phyloP scores from a whole-genome alignment of 345 rosid species.

The Noccaea bulbosa region DNA sequence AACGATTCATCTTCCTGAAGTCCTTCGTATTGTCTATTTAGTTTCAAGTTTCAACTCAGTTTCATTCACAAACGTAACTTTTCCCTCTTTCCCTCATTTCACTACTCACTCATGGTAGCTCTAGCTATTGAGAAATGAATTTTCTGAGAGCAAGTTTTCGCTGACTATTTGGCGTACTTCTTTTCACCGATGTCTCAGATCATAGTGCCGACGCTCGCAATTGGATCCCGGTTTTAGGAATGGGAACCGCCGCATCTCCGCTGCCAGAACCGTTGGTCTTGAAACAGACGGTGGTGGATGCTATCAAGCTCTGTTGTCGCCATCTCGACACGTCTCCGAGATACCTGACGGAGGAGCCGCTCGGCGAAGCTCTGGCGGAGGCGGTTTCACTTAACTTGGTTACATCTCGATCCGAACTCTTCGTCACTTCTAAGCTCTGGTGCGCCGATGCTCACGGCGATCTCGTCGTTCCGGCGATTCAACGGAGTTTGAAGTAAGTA shows the following conservation, averaged over 20 bases:
- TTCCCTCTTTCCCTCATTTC: too few relatives aligned
- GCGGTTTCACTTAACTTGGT: constrained; percentile 52
- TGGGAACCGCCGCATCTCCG: constrained; percentile 49
- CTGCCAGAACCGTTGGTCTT: constrained; percentile 34
- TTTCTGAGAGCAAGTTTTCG: too few relatives aligned
- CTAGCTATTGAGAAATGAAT: too few relatives aligned
- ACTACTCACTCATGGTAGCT: too few relatives aligned
- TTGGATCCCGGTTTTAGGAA: constrained; percentile 50
- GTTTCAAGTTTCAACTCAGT: too few relatives aligned
- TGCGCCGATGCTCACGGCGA: constrained; percentile 54
- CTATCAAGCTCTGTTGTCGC: constrained; percentile 60
- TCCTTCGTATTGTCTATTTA: too few relatives aligned
- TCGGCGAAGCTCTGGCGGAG: constrained; percentile 60
- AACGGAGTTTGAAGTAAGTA: constrained; percentile 42
- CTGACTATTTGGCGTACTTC: not conserved
- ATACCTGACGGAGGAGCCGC: constrained; percentile 56
- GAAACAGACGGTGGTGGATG: constrained; percentile 42
- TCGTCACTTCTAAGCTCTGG: constrained; percentile 71
- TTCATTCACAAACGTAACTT: too few relatives aligned
- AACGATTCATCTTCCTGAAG: too few relatives aligned
- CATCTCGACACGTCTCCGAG: constrained; percentile 71
- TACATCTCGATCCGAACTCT: constrained; percentile 52
- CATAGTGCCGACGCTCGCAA: constrained; percentile 21
- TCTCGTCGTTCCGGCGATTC: constrained; percentile 57
- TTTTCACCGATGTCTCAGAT: constrained; percentile 8